A percentile compares a stretch with the other conserved stretches of the same genome.
These are phyloP conservation scores for Chondrostereum purpureum DNA, from an alignment of 1,284 basidiomycete genomes.

Conservation along the genomic window DNA sequence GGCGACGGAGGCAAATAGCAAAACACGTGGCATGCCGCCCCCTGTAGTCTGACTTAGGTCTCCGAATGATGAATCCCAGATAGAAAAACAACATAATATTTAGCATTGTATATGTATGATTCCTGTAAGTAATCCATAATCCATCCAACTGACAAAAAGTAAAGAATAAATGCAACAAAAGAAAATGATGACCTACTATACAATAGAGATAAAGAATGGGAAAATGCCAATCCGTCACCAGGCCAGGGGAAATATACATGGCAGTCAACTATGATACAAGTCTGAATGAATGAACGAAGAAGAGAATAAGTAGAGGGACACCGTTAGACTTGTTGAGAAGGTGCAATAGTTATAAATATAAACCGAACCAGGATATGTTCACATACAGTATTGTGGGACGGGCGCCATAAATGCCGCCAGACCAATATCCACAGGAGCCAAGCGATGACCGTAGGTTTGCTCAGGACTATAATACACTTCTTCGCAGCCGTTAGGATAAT, in stretches of 20 bases:
- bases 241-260: background rate
- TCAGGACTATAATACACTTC: background rate
- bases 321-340: background rate
- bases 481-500: background rate
- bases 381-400: background rate
- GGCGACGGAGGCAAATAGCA: too few species aligned
- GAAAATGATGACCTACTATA: background rate
- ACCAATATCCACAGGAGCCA: background rate
- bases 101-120: too few species aligned
- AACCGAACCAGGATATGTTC: background rate
- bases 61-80: too few species aligned
- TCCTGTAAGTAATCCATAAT: too few species aligned
- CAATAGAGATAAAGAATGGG: background rate
- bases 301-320: background rate
- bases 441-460: background rate
- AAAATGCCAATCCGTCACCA: background rate
- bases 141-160: too few species aligned
- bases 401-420: background rate
- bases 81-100: too few species aligned
- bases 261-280: background rate
- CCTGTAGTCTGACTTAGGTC: too few species aligned
- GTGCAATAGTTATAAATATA: background rate
- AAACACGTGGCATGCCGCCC: too few species aligned
- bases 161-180: too few species aligned
- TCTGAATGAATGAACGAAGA: background rate